These are phyloP conservation scores for Colletotrichum coccodes DNA, from an alignment of 2,329 filamentous ascomycete species.

Conservation along the genomic window DNA sequence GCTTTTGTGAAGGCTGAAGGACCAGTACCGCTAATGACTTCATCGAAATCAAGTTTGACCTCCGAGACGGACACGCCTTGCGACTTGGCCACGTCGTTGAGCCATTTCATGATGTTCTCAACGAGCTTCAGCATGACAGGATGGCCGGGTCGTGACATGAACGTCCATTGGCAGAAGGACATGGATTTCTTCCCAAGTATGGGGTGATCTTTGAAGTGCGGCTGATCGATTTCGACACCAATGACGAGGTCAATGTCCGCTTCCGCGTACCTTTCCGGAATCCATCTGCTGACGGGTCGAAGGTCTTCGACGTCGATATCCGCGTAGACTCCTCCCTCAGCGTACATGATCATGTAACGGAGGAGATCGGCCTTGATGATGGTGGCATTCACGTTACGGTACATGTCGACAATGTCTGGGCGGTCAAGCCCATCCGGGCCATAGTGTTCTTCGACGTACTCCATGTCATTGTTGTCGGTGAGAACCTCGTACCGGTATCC, in stretches of 20 bases:
- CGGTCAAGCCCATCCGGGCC: constrained; percentile 73
- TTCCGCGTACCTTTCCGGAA: constrained; percentile 65
- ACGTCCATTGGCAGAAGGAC: constrained; percentile 82
- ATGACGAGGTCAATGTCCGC: constrained; percentile 77
- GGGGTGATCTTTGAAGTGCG: constrained; percentile 69
- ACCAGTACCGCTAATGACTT: constrained; percentile 78
- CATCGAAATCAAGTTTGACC: constrained; percentile 75
- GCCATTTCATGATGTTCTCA: constrained; percentile 75
- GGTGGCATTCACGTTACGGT: constrained; percentile 67
- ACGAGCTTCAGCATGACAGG: constrained; percentile 76
- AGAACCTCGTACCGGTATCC: constrained; percentile 74
- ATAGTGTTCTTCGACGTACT: constrained; percentile 76
- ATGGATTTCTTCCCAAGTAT: constrained; percentile 75
- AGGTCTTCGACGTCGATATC: constrained; percentile 57
- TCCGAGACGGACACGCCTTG: constrained; percentile 69
- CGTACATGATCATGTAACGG: constrained; percentile 77
- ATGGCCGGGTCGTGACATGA: constrained; percentile 74
- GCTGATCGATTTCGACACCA: constrained; percentile 77
- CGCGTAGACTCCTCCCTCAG: constrained; percentile 80
- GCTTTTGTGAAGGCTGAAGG: constrained; percentile 76
- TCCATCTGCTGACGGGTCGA: constrained; percentile 46
- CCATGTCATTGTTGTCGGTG: constrained; percentile 74
- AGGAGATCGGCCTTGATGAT: constrained; percentile 77
- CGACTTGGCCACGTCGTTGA: constrained; percentile 66
- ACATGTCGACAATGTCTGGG: constrained; percentile 72